Percentiles rank a stretch among this genome's conserved stretches.
Evolutionary conservation across 169 alveolate species (phyloP).

Genomic region (Ichthyophthirius multifiliis): DNA sequence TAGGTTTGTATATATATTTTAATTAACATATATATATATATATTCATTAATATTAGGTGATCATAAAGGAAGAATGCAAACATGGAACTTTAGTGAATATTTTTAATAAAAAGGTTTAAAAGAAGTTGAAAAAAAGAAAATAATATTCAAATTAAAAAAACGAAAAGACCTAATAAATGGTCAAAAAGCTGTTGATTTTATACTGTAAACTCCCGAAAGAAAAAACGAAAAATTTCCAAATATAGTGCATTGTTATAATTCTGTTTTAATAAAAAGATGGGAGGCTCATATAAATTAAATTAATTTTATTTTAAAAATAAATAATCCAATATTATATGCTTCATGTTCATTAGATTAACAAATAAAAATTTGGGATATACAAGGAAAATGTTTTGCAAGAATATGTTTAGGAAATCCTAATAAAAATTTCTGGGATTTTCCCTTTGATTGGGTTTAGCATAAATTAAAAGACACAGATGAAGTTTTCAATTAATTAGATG

Average conservation of each 20-base stretch:
- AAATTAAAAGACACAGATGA: constrained; percentile 13
- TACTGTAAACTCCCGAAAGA: constrained; percentile 15
- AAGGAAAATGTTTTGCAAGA: not conserved
- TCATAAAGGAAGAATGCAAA: not conserved
- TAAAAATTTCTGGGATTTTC: not conserved
- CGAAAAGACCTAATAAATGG: constrained; percentile 40
- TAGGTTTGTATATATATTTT: not conserved
- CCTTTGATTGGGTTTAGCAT: not conserved
- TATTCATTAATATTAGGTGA: not conserved
- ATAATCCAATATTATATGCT: not conserved
- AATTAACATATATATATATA: not conserved
- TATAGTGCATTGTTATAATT: not conserved
- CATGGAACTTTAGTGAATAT: not conserved
- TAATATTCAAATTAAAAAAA: constrained; percentile 1
- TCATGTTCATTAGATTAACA: constrained; percentile 7
- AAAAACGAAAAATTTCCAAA: not conserved
- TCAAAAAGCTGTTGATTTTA: constrained; percentile 19
- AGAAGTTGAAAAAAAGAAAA: not conserved
- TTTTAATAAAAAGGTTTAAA: constrained; percentile 3
- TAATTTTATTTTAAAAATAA: not conserved
- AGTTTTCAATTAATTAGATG: not conserved
- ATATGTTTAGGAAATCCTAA: not conserved
- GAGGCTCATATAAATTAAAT: not conserved
- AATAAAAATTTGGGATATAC: constrained; percentile 6
- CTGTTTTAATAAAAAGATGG: constrained; percentile 6